Evolutionary conservation across 768 basidiomycete genomes (phyloP).

Genomic region (Mycena haematopus): DNA sequence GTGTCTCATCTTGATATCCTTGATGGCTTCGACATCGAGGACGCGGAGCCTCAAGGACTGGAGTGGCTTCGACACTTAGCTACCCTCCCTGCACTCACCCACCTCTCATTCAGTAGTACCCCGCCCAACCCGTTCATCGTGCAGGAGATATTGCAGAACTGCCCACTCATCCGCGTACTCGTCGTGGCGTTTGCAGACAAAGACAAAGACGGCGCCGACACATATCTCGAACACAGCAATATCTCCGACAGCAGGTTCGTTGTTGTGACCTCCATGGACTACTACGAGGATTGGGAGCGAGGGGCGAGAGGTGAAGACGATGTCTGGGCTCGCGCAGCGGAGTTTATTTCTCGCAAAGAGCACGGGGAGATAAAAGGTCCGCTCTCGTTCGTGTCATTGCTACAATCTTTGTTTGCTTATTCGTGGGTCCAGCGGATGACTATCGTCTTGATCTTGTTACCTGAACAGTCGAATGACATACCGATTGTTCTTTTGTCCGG

Average conservation of each 20-base stretch:
- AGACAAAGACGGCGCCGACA: not conserved
- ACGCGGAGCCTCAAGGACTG: not conserved
- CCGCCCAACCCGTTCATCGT: not conserved
- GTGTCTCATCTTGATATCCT: slow-evolving; percentile 6
- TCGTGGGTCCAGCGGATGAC: not conserved
- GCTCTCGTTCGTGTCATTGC: not conserved
- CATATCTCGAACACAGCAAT: not conserved
- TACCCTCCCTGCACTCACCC: not conserved
- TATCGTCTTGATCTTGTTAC: not conserved
- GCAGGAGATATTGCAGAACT: not conserved
- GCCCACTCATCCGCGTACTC: not conserved
- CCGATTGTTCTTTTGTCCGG: no score
- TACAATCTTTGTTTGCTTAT: not conserved
- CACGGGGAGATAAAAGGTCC: slow-evolving; percentile 5
- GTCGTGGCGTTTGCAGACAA: not conserved
- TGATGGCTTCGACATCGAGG: not conserved
- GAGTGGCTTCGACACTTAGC: not conserved
- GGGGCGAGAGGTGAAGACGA: slow-evolving; percentile 1
- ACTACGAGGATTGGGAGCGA: not conserved
- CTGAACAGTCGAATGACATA: no score
- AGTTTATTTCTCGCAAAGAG: slow-evolving; percentile 6
- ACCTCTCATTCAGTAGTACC: slow-evolving; percentile 4
- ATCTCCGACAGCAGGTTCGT: not conserved
- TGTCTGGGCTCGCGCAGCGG: slow-evolving; percentile 12
- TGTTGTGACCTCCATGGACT: not conserved